These are phyloP conservation scores for Artemisia tridentata DNA, from an alignment of 129 eudicot species.

Conservation along the genomic window DNA sequence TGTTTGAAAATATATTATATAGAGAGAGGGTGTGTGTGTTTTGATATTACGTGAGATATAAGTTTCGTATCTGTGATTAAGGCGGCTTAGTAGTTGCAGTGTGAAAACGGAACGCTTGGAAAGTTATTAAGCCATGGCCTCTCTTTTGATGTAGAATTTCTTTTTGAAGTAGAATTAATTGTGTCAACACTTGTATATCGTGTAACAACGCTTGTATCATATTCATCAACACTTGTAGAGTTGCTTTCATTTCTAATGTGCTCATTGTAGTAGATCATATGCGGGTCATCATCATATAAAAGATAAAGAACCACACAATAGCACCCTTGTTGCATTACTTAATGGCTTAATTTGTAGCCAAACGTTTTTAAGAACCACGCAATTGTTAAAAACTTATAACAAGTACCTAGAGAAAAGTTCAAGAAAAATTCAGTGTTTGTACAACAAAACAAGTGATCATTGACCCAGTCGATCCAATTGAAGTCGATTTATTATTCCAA, in stretches of 20 bases:
- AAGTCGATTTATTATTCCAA: too few species aligned
- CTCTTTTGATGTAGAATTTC: conserved; percentile 33
- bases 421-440: too few species aligned
- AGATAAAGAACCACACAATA: conserved; percentile 14
- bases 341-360: too few species aligned
- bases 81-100: conserved; percentile 51
- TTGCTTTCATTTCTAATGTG: conserved; percentile 14
- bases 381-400: too few species aligned
- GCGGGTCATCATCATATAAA: conserved; percentile 24
- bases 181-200: neutral
- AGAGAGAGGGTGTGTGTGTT: neutral
- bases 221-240: conserved; percentile 15
- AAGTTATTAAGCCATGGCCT: conserved; percentile 45
- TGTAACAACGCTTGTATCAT: conserved; percentile 3
- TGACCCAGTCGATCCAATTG: too few species aligned
- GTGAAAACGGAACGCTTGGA: conserved; percentile 38
- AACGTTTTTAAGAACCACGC: too few species aligned
- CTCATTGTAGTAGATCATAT: conserved; percentile 11
- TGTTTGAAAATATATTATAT: conserved; percentile 10
- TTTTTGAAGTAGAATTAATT: too few species aligned
- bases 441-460: too few species aligned
- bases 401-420: too few species aligned
- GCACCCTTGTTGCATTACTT: neutral
- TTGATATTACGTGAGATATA: conserved; percentile 48
- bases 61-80: conserved; percentile 47